These are phyloP conservation scores for Nymphaea thermarum DNA, from an alignment of 164 flowering plant species.

Conservation along the genomic window DNA sequence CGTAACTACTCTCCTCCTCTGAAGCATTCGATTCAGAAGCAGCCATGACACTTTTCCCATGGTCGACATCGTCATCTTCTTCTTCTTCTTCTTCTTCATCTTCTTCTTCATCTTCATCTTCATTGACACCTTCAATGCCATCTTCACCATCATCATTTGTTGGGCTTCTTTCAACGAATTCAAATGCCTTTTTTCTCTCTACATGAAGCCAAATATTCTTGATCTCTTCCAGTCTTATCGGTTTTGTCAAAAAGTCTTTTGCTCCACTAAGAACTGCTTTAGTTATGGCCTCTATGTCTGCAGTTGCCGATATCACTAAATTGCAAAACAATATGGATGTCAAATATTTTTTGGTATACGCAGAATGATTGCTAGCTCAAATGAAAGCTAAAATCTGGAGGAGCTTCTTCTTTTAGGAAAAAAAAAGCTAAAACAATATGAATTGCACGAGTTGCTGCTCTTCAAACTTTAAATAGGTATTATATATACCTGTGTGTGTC, in stretches of 20 bases:
- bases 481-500: too few relatives aligned
- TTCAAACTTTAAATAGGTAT: too few relatives aligned
- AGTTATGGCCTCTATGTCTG: background rate
- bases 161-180: background rate
- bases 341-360: too few relatives aligned
- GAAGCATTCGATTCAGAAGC: background rate
- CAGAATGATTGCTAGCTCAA: too few relatives aligned
- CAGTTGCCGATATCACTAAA: background rate
- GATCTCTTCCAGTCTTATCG: background rate
- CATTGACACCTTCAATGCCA: background rate
- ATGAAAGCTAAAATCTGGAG: too few relatives aligned
- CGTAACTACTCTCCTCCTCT: background rate
- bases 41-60: background rate
- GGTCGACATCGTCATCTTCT: background rate
- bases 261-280: background rate
- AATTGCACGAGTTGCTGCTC: too few relatives aligned
- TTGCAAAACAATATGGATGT: background rate
- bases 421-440: too few relatives aligned
- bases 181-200: background rate
- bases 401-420: too few relatives aligned
- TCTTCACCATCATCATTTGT: background rate
- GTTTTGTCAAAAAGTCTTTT: background rate
- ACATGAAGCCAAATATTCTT: background rate
- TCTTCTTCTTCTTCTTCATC: background rate
- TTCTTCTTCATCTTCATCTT: background rate